Evolutionary conservation across 2,329 filamentous ascomycete species (phyloP).

Genomic region (Fusarium mundagurra): DNA sequence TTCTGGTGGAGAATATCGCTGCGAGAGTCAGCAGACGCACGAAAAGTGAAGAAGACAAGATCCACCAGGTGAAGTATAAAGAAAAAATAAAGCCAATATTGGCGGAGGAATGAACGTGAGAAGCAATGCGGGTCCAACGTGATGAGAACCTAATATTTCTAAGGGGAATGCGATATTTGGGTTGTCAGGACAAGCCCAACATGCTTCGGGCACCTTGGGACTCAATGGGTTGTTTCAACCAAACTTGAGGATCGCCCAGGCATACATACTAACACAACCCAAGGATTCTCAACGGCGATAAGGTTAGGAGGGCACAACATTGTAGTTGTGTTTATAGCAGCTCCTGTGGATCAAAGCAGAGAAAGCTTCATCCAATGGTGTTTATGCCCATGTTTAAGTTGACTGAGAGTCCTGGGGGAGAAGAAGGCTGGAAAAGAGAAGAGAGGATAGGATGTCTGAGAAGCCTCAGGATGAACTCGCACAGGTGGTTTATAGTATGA

Average conservation of each 20-base stretch:
- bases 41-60: constrained; percentile 19
- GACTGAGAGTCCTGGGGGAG: not conserved
- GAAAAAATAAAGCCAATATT: not conserved
- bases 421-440: constrained; percentile 1
- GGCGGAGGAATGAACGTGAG: not conserved
- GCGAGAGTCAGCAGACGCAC: constrained; percentile 26
- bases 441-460: constrained; percentile 4
- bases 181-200: constrained; percentile 15
- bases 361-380: constrained; percentile 3
- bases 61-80: constrained; percentile 10
- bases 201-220: constrained; percentile 21
- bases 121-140: not conserved
- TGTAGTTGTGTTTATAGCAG: constrained; percentile 4
- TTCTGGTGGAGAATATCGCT: constrained; percentile 23
- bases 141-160: not conserved
- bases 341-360: constrained; percentile 2
- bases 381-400: not conserved
- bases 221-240: constrained; percentile 24
- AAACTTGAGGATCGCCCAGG: constrained; percentile 16
- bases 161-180: not conserved
- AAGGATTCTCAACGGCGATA: constrained; percentile 5
- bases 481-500: not conserved
- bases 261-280: constrained; percentile 25
- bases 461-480: constrained; percentile 4
- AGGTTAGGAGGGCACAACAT: constrained; percentile 8